These are phyloP conservation scores for Myriangium duriaei DNA, from an alignment of 2,329 filamentous ascomycete genomes.

Conservation along the genomic window DNA sequence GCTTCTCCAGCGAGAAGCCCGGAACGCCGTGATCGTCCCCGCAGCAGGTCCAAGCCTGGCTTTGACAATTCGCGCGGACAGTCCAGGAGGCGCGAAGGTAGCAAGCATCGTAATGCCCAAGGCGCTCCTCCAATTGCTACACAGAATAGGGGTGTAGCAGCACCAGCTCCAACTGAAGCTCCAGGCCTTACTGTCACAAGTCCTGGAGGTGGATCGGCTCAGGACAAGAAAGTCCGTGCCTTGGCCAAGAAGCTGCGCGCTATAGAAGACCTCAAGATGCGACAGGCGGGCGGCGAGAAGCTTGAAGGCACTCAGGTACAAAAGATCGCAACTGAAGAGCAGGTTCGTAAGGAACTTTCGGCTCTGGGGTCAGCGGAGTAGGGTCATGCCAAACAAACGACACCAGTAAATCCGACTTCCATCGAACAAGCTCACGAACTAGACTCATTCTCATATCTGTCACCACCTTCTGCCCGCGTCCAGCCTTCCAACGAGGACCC, in stretches of 20 bases:
- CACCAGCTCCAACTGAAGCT: slow-evolving; percentile 21
- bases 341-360: slow-evolving; percentile 67
- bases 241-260: slow-evolving; percentile 95
- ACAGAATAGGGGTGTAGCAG: slow-evolving; percentile 25
- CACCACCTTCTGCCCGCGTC: too few species aligned
- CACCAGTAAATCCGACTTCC: too few species aligned
- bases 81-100: slow-evolving; percentile 15
- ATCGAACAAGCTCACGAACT: too few species aligned
- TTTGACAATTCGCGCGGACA: slow-evolving; percentile 17
- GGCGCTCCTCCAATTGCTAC: slow-evolving; percentile 1
- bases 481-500: too few species aligned
- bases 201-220: slow-evolving; percentile 49
- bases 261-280: slow-evolving; percentile 97
- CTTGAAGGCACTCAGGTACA: slow-evolving; percentile 96
- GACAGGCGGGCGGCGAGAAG: slow-evolving; percentile 86
- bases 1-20: slow-evolving; percentile 9
- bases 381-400: neutral
- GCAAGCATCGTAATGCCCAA: slow-evolving; percentile 4
- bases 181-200: slow-evolving; percentile 43
- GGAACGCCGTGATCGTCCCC: slow-evolving; percentile 19
- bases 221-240: slow-evolving; percentile 87
- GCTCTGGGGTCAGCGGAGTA: slow-evolving; percentile 9
- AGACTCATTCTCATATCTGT: too few species aligned
- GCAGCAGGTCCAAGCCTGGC: slow-evolving; percentile 21
- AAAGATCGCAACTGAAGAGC: slow-evolving; percentile 84